Evolutionary conservation across 495 filamentous ascomycete species (phyloP).

Genomic region (Annulohypoxylon stygium): DNA sequence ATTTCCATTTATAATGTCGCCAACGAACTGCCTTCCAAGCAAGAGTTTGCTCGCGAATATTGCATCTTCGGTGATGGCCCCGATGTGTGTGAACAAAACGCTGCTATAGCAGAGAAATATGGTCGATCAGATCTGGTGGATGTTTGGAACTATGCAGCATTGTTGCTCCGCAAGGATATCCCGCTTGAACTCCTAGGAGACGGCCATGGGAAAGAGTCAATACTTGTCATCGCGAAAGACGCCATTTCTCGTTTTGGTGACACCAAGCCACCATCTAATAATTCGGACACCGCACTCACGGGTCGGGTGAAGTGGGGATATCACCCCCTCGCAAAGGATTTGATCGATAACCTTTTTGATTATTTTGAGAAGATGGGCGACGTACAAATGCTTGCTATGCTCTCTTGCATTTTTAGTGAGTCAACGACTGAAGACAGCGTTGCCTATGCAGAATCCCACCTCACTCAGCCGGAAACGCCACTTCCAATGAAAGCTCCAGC

Average conservation of each 20-base stretch:
- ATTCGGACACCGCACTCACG: conserved; percentile 51
- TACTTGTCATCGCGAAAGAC: conserved; percentile 73
- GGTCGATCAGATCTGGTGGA: conserved; percentile 81
- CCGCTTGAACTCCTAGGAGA: conserved; percentile 71
- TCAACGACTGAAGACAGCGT: conserved; percentile 64
- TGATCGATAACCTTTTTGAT: conserved; percentile 77
- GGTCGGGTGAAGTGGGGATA: conserved; percentile 86
- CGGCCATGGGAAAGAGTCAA: conserved; percentile 64
- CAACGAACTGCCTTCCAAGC: conserved; percentile 79
- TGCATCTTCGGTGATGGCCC: conserved; percentile 83
- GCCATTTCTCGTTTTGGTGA: conserved; percentile 60
- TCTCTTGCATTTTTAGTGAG: conserved; percentile 88
- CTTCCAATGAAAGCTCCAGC: conserved; percentile 74
- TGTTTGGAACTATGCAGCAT: conserved; percentile 83
- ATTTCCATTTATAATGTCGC: conserved; percentile 79
- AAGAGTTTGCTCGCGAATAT: conserved; percentile 80
- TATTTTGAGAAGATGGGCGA: conserved; percentile 85
- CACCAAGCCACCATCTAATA: conserved; percentile 15
- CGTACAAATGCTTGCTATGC: conserved; percentile 95
- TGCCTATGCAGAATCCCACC: conserved; percentile 60
- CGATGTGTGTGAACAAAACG: conserved; percentile 86
- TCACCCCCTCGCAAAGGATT: conserved; percentile 82
- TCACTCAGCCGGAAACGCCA: conserved; percentile 66
- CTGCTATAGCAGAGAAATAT: conserved; percentile 77
- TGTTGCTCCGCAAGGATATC: conserved; percentile 81